Evolutionary conservation across 164 flowering plant species (phyloP).

Genomic region (Litsea cubeba): DNA sequence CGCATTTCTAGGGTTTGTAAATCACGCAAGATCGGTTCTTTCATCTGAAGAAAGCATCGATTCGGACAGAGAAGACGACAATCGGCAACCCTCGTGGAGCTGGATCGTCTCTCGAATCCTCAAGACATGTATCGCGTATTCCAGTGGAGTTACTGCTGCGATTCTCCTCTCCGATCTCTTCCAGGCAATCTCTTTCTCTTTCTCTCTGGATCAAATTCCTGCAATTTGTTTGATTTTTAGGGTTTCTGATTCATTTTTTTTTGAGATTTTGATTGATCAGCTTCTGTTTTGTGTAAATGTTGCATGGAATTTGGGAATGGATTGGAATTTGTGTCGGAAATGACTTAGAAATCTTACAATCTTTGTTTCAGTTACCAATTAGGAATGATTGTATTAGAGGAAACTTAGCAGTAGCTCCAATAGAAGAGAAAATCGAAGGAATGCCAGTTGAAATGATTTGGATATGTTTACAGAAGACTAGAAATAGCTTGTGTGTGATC

Average conservation of each 20-base stretch:
- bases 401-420: too few relatives aligned
- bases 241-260: not conserved
- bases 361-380: too few relatives aligned
- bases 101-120: conserved; percentile 79
- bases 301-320: not conserved
- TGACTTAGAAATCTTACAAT: too few relatives aligned
- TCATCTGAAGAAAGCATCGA: conserved; percentile 22
- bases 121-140: conserved; percentile 67
- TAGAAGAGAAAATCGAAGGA: too few relatives aligned
- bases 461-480: too few relatives aligned
- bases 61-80: conserved; percentile 17
- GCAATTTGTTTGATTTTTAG: not conserved
- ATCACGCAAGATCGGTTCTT: conserved; percentile 51
- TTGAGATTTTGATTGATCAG: not conserved
- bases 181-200: conserved; percentile 39
- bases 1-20: conserved; percentile 61
- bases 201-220: not conserved
- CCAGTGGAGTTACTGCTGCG: conserved; percentile 87
- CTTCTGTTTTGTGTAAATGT: not conserved
- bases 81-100: conserved; percentile 64
- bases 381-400: too few relatives aligned
- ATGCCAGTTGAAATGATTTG: too few relatives aligned
- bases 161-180: conserved; percentile 86
- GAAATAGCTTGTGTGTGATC: too few relatives aligned
- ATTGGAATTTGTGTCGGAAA: not conserved